Evolutionary conservation across 1,284 basidiomycete species (phyloP).

Genomic region (Hemileccinum hortonii): DNA sequence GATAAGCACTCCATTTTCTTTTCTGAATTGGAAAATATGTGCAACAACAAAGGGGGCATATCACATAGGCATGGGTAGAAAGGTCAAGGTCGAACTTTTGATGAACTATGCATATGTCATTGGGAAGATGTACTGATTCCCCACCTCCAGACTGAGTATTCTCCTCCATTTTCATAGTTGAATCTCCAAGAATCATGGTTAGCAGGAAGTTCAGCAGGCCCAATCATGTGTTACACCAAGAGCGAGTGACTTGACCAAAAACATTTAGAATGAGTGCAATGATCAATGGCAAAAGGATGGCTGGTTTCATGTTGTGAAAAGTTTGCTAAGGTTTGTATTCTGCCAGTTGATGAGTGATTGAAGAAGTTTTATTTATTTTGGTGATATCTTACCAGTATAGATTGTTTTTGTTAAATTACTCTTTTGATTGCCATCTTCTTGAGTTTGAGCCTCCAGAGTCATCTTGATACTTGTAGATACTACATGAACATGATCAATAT

Average conservation of each 20-base stretch:
- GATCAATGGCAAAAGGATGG: not conserved
- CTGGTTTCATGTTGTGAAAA: not conserved
- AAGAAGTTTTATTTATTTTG: not conserved
- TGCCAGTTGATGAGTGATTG: not conserved
- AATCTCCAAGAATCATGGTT: not conserved
- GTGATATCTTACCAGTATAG: not conserved
- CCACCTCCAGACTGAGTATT: not conserved
- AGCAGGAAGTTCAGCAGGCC: not conserved
- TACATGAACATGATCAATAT: not conserved
- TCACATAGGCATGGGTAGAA: not conserved
- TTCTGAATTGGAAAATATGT: not conserved
- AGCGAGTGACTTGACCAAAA: not conserved
- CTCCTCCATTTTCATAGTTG: not conserved
- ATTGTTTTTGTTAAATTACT: not conserved
- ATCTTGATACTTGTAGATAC: not conserved
- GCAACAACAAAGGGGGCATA: conserved; percentile 2
- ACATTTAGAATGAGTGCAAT: not conserved
- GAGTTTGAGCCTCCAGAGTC: not conserved
- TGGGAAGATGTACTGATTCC: no score
- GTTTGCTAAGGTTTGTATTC: not conserved
- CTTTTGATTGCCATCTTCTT: not conserved
- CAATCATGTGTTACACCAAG: not conserved
- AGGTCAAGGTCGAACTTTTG: conserved; percentile 5
- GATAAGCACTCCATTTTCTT: not conserved
- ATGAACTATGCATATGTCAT: not conserved